These are phyloP conservation scores for Pichia norvegensis DNA, from an alignment of 1,139 yeast species.

Conservation along the genomic window DNA sequence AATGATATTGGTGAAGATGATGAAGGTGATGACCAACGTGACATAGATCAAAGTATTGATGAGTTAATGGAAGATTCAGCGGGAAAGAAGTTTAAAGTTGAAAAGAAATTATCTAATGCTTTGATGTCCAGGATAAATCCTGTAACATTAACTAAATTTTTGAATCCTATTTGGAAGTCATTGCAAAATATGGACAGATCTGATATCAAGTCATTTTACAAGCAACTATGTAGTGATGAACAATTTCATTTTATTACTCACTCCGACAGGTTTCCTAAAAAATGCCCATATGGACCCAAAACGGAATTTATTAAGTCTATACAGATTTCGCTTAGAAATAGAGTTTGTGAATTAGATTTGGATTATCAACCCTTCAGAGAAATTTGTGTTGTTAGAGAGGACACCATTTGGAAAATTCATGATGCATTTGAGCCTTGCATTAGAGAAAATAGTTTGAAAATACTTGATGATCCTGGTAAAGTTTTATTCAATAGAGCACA, in stretches of 20 bases:
- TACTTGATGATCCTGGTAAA: constrained; percentile 31
- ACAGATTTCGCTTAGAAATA: constrained; percentile 12
- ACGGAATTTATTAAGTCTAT: constrained; percentile 12
- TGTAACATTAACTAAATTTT: constrained; percentile 11
- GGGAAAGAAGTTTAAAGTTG: background rate
- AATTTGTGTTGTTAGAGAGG: constrained; percentile 23
- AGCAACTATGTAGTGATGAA: constrained; percentile 19
- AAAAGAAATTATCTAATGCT: background rate
- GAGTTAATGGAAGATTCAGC: background rate
- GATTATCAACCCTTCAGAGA: constrained; percentile 24
- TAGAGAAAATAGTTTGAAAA: constrained; percentile 31
- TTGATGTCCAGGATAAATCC: constrained; percentile 4
- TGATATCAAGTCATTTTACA: constrained; percentile 14
- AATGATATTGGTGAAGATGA: constrained; percentile 3
- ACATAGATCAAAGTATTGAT: background rate
- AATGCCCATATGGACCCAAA: constrained; percentile 1
- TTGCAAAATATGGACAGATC: constrained; percentile 5
- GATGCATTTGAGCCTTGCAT: constrained; percentile 34
- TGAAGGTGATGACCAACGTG: background rate
- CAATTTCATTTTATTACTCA: constrained; percentile 19
- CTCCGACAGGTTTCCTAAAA: constrained; percentile 6
- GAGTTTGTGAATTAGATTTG: constrained; percentile 21
- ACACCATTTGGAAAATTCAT: constrained; percentile 17
- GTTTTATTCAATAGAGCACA: constrained; percentile 26
- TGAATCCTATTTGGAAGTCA: constrained; percentile 20